Percentiles rank a stretch among this genome's conserved stretches.
Conservation (phyloP, 1,139 yeast species). For the Yamadazyma spencermartinsiae region DNA sequence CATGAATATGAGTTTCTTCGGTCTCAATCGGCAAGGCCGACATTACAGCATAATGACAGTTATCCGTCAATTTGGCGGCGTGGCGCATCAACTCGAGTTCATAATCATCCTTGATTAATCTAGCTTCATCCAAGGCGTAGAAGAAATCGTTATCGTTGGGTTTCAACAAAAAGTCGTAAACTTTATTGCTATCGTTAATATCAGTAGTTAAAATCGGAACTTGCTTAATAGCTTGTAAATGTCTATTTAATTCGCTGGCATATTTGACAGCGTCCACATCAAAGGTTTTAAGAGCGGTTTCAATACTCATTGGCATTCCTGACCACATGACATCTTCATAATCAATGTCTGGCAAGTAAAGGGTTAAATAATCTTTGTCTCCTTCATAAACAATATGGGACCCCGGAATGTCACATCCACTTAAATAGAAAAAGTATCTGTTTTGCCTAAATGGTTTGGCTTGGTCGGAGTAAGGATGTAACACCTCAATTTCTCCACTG, state of each 20-base stretch:
- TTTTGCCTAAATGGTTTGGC: constrained; percentile 81
- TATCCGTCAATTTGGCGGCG: constrained; percentile 84
- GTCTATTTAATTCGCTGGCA: constrained; percentile 35
- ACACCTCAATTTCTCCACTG: constrained; percentile 63
- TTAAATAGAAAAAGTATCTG: constrained; percentile 81
- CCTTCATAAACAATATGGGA: constrained; percentile 65
- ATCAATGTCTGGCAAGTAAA: constrained; percentile 82
- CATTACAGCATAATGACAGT: constrained; percentile 90
- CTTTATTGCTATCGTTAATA: constrained; percentile 35
- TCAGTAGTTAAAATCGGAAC: constrained; percentile 41
- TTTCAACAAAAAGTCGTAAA: constrained; percentile 31
- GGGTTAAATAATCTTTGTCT: constrained; percentile 53
- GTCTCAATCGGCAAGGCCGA: constrained; percentile 84
- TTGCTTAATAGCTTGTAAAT: constrained; percentile 7
- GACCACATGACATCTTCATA: constrained; percentile 96
- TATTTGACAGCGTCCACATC: constrained; percentile 84
- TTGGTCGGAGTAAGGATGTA: constrained; percentile 80
- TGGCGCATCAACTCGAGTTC: constrained; percentile 75
- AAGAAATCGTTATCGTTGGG: constrained; percentile 52
- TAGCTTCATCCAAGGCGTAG: constrained; percentile 81
- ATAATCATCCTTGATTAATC: constrained; percentile 79
- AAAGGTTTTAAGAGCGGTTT: constrained; percentile 61
- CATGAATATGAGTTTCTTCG: constrained; percentile 90
- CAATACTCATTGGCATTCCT: constrained; percentile 74
- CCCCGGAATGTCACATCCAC: constrained; percentile 86